Evolutionary conservation across 2,329 filamentous ascomycete genomes (phyloP).

Genomic region (Gnomoniopsis smithogilvyi): DNA sequence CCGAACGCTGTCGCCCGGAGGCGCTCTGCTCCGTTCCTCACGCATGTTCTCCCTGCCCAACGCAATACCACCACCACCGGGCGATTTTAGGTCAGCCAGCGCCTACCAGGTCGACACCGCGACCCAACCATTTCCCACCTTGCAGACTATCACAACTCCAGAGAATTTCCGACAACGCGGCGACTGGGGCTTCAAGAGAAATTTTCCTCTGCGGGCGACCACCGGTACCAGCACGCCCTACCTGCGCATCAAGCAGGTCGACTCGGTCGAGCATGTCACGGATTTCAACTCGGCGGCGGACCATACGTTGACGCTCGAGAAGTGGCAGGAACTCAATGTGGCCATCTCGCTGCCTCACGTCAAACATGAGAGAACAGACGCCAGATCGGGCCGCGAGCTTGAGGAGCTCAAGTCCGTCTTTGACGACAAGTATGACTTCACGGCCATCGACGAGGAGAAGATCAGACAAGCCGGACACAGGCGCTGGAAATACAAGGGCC

Average conservation of each 20-base stretch:
- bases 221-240: conserved; percentile 69
- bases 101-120: conserved; percentile 61
- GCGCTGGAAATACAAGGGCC: conserved; percentile 65
- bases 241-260: conserved; percentile 73
- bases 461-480: conserved; percentile 36
- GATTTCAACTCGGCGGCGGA: conserved; percentile 83
- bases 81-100: conserved; percentile 43
- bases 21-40: conserved; percentile 75
- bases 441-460: conserved; percentile 34
- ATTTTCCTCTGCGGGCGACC: conserved; percentile 74
- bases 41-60: conserved; percentile 85
- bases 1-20: conserved; percentile 54
- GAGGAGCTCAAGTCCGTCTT: conserved; percentile 51
- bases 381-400: conserved; percentile 12
- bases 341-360: conserved; percentile 56
- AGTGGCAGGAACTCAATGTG: conserved; percentile 80
- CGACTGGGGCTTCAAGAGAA: conserved; percentile 90
- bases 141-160: conserved; percentile 79
- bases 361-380: not conserved
- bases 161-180: conserved; percentile 68
- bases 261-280: conserved; percentile 84
- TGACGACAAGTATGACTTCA: conserved; percentile 55
- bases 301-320: conserved; percentile 74
- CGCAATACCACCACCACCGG: conserved; percentile 62
- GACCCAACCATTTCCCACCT: conserved; percentile 75